Evolutionary conservation across 2,329 filamentous ascomycete genomes (phyloP).

Genomic region (Sporothrix curviconia): DNA sequence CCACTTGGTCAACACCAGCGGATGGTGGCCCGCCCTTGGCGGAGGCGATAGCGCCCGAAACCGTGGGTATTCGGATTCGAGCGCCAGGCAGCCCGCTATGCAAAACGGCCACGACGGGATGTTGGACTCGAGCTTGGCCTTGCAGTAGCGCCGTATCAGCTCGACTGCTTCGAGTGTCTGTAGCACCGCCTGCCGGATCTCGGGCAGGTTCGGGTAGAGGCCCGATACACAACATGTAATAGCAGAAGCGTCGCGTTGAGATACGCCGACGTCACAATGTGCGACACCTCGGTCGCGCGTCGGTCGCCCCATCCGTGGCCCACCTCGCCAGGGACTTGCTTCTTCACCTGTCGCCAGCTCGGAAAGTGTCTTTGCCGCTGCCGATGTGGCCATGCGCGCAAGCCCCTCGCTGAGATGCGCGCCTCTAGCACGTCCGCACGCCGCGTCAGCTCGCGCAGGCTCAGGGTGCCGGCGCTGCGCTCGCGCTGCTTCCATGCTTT

Average conservation of each 20-base stretch:
- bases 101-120: conserved; percentile 12
- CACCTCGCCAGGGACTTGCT: too few species aligned
- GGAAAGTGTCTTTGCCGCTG: not conserved
- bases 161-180: conserved; percentile 6
- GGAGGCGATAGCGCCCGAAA: conserved; percentile 11
- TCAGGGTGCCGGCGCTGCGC: conserved; percentile 11
- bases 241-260: conserved; percentile 3
- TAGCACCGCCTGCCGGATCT: conserved; percentile 12
- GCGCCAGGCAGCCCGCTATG: conserved; percentile 12
- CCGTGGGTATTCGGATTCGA: conserved; percentile 9
- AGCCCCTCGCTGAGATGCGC: not conserved
- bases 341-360: too few species aligned
- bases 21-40: conserved; percentile 4
- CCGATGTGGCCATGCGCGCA: conserved; percentile 1
- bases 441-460: conserved; percentile 2
- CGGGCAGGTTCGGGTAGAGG: conserved; percentile 7
- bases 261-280: conserved; percentile 11
- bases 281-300: conserved; percentile 1
- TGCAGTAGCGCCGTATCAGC: conserved; percentile 10
- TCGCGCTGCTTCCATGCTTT: conserved; percentile 13
- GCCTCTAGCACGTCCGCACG: conserved; percentile 9
- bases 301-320: not conserved
- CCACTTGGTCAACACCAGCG: conserved; percentile 12
- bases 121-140: conserved; percentile 10
- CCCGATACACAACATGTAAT: conserved; percentile 11